Evolutionary conservation across 2,329 filamentous ascomycete genomes (phyloP), one percentile per base, ranked within the genome.

Genomic region (Fusarium lateritium): DNA sequence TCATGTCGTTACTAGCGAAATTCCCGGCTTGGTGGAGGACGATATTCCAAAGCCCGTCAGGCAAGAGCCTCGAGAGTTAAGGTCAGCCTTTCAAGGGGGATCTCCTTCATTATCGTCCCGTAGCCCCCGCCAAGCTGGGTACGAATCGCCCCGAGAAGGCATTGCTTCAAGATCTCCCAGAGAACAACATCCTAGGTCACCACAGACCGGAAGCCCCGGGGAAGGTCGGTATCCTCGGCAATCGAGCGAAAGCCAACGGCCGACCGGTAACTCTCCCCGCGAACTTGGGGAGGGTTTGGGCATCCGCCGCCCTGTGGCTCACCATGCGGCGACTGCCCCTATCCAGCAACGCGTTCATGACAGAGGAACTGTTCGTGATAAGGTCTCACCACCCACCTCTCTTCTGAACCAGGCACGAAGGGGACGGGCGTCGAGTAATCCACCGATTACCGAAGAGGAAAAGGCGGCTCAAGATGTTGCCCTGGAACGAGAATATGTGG

Each of bases 401-500:
- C 73, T 80, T 31, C 77, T 80, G n/a, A 79, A 79, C 24, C 76
- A 75, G 34, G 68, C 70, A 21, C 73, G 64, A 19, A 81, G 71
- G 46, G 74, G 70, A 36, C 78, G 76, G 47, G 70, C 70, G 11
- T 62, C 67, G 26, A 74, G 69, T 43, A 76, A 74, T 39, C 72
- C 74, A 14, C 68, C 69, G 39, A 78, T 79, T n/a, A 84, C 86
- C 58, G 91, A 92, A 68, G 89, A 89, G 62, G 90, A 92, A 74
- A 88, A 84, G 76, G 92, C 91, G 5, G 94, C 93, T 4, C 93
- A 97, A 73, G 95, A 98, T 69, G 90, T 97, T 49, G 92, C 92
- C 2, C 92, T 97, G 73, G 94, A 97, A 77, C 89, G 95, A 69
- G 96, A 98, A 70, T 99, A 98, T 74, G 95, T 99, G 21, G 86